Evolutionary conservation across 257 asterid species (phyloP), one percentile per base, ranked within the genome.

Genomic region (Nicotiana obtusifolia): DNA sequence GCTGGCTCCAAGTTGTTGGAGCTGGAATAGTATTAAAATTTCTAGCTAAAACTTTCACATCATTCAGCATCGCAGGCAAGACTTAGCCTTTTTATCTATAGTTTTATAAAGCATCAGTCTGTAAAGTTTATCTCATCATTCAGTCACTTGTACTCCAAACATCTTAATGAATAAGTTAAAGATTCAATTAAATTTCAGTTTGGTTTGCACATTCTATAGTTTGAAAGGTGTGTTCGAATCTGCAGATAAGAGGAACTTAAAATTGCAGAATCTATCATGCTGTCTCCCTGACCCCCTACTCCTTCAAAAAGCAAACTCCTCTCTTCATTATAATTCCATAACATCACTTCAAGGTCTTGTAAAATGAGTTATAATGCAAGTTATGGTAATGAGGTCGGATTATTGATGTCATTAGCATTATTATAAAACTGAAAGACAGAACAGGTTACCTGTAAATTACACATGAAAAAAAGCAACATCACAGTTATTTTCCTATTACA

Each of bases 1-100:
- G 92, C 99, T 69, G 98, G 96, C 75, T 83, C 86, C 83, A 88
- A 84, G 82, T 73, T 91, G 87, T 95, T 87, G 86, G 81, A 62
- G 30, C 64, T 87, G 35, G 71, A 71, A 76, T 66, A 84, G 69
- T 84, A 71, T 84, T 28, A 60, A 24, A 10, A 37, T 83, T 78
- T 64, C 78, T 31, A 17, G 30, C 64, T 16, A 44, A 8, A 30
- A 49, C 26, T 80, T 11, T 73, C 37, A 73, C 61, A 73, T 22
- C 24, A 73, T 20, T 49, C 77, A 53, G n/a, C 59, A 37, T 20
- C 33, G 3, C 16, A 65, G 14, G 73, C 22, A 44, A 20, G 78
- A 44, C 78, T 71, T 14, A 28, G 7, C 19, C 59, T 44, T 73
- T 73, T 24, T 47, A 6, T 47, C 22, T 73, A 5, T 3, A 31